Base-by-base conservation (phyloP, 805 yeast genomes). In the Barnettozyma populi region DNA sequence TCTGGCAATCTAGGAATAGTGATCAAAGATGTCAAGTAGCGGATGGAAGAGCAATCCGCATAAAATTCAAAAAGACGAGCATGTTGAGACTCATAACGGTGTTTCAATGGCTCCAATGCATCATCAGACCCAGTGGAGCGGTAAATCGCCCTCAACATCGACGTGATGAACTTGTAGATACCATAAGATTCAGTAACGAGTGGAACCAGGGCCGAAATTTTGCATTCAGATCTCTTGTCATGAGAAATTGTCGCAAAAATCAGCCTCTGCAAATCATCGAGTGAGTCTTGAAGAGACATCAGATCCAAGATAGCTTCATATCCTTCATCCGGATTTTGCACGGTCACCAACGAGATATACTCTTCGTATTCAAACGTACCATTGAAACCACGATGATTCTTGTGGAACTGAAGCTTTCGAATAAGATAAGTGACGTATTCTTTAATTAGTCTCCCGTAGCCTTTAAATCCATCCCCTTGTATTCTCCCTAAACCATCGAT, bases 341-440 rank as follows among this genome's bases (percentile, higher is more conserved):
- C 95, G 3, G 90, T 81, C 49, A 87, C 79, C 55, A 92, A 73
- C 4, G 97, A 87, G 39, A 90, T 81, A 62, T 92, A 94, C 64
- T 92, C 99, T 65, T 90, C 96, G 62, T 92, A 94, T 63, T 92
- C 99, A 66, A 92, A 92, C 34, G 89, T 89, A 34, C 98, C 99
- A 61, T 86, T 92, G 68, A 92, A 94, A 5, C 90, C 95, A 13
- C 87, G 82, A 60, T 94, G 95, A 50, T 77, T 75, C 50, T 82
- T 77, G 64, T 92, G 98, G 67, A 92, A 92, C 51, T 78, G 78
- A 56, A 94, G 73, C 61, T 92, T 92, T 60, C 76, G 73, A 44
- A 86, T 68, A 44, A 92, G 67, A 54, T 80, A 86, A 29, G 73
- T 69, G 38, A 81, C 86, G 62, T 92, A 92, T 57, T 85, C 96